phyloP scores from a whole-genome alignment of 2,329 filamentous ascomycete genomes.

The Colletotrichum coccodes region DNA sequence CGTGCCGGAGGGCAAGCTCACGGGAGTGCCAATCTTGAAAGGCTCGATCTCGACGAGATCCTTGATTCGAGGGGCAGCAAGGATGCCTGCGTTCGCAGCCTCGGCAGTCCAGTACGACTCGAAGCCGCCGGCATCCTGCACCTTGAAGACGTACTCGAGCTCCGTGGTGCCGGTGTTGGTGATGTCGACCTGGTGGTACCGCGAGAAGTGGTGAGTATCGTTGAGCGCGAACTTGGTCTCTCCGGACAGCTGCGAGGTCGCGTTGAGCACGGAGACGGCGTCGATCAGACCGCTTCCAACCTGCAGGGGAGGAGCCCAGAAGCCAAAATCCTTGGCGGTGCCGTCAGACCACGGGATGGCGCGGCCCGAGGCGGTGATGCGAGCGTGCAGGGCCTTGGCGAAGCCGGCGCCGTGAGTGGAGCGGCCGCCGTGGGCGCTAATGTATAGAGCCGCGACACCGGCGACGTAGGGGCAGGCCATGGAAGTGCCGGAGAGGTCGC shows the following conservation, averaged over 20 bases:
- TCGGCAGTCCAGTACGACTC: conserved; percentile 38
- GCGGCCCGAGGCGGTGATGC: conserved; percentile 32
- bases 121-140: conserved; percentile 46
- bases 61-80: conserved; percentile 13
- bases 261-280: conserved; percentile 36
- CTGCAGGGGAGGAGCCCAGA: conserved; percentile 47
- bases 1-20: conserved; percentile 22
- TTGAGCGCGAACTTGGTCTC: conserved; percentile 52
- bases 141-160: conserved; percentile 44
- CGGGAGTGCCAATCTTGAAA: conserved; percentile 7
- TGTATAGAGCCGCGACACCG: conserved; percentile 58
- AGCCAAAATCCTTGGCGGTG: conserved; percentile 33
- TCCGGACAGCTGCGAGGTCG: conserved; percentile 44
- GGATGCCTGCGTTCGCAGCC: not conserved
- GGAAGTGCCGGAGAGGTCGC: conserved; percentile 61
- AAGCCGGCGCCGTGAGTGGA: conserved; percentile 41
- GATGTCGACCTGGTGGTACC: conserved; percentile 39
- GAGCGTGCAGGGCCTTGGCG: conserved; percentile 26
- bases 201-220: conserved; percentile 49
- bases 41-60: conserved; percentile 27
- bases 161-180: conserved; percentile 47
- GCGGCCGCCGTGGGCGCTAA: conserved; percentile 53
- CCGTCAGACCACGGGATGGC: conserved; percentile 28
- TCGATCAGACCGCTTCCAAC: conserved; percentile 52
- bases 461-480: conserved; percentile 67